Evolutionary conservation across 345 rosid species (phyloP), one percentile per base, ranked within the genome.

Genomic region (Hypericum androsaemum): DNA sequence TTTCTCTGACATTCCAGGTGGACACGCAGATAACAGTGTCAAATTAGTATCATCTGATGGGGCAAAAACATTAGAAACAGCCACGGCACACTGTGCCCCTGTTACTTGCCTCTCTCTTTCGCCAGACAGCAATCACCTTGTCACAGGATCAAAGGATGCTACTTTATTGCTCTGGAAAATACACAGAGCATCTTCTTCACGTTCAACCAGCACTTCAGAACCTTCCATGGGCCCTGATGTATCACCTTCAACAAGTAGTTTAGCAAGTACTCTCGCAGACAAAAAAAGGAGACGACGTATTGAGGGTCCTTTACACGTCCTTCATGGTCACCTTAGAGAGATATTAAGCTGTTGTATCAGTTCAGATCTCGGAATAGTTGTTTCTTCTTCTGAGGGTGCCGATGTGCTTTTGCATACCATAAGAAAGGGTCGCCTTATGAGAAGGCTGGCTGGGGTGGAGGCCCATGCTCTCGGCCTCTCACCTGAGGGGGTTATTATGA

Each of bases 101-200:
- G 97, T 88, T 66, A 92, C 98, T 67, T 92, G 98, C 69, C 76
- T 92, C 65, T 90, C 97, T 57, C 84, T 88, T 53, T 88, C 97
- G 37, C 75, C 84, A 47, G 94, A 92, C 61, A 76, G 86, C 78
- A 74, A 63, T 64, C 86, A 74, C 71, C 95, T 92, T 8, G 95
- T 81, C 50, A 85, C 97, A 9, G 98, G 98, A 50, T 92, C 98
- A 42, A 72, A 75, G 50, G 98, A 92, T 66, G 61, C 81, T 41
- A 92, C 98, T 16, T 73, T 88, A 50, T 50, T 92, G 59, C 81
- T 92, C 52, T 92, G 98, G 98, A 92, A 81, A 80, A 76, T 92
- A 53, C 86, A 80, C 72, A 73, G 77, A 64, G 72, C 71, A 39
- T 71, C 56, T 67, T 41, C 79, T 57, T 80, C 84, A 37, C 78